Evolutionary conservation across 768 basidiomycete species (phyloP).

Genomic region (Phylloporus arenicola): DNA sequence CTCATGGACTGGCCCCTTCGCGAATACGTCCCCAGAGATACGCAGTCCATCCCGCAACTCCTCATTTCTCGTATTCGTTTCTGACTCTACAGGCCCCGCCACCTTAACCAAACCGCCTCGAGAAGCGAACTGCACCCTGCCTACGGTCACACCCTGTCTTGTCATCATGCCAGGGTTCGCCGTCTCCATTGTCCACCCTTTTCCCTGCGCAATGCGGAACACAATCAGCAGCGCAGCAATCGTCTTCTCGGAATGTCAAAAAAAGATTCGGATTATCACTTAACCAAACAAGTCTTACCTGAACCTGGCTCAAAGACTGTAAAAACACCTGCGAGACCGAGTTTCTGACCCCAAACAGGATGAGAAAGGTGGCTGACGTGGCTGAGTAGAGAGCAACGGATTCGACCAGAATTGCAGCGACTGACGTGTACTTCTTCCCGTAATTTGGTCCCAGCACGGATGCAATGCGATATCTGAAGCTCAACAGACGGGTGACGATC

Average conservation of each 20-base stretch:
- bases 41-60: background rate
- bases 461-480: slow-evolving; percentile 10
- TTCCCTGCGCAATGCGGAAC: background rate
- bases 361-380: slow-evolving; percentile 27
- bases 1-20: background rate
- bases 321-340: slow-evolving; percentile 28
- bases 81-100: background rate
- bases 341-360: slow-evolving; percentile 19
- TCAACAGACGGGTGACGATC: slow-evolving; percentile 28
- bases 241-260: background rate
- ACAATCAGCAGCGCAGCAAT: background rate
- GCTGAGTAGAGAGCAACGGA: slow-evolving; percentile 29
- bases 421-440: slow-evolving; percentile 25
- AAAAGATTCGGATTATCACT: no score
- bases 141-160: background rate
- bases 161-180: background rate
- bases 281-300: slow-evolving; percentile 14
- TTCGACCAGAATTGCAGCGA: slow-evolving; percentile 34
- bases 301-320: slow-evolving; percentile 24
- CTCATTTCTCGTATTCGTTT: background rate
- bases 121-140: background rate
- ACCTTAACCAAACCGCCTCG: background rate
- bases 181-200: background rate
- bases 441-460: slow-evolving; percentile 20
- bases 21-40: background rate